Conservation (phyloP, 805 yeast genomes). For the Ogataea thermomethanolica region DNA sequence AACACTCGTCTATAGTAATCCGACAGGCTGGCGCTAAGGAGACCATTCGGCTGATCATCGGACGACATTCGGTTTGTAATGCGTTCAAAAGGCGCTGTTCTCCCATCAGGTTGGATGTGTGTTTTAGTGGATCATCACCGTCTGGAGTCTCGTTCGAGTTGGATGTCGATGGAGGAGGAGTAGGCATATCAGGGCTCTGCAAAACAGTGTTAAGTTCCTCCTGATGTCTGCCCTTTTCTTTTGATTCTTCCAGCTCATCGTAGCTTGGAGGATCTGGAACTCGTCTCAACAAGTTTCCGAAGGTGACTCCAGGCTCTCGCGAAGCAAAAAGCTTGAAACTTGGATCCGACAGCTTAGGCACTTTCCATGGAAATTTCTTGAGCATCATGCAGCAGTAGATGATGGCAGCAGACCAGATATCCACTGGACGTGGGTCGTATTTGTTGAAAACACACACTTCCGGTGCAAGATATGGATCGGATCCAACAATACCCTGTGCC, state of each 20-base stretch:
- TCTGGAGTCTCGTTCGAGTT: constrained; percentile 17
- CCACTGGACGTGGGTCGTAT: constrained; percentile 91
- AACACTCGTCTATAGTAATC: constrained; percentile 74
- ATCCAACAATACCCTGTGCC: constrained; percentile 81
- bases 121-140: constrained; percentile 29
- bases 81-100: constrained; percentile 70
- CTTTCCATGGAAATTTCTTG: constrained; percentile 93
- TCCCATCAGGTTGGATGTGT: constrained; percentile 66
- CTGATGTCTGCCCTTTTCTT: constrained; percentile 1
- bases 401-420: constrained; percentile 90
- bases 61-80: constrained; percentile 64
- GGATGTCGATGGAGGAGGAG: constrained; percentile 21
- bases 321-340: constrained; percentile 81
- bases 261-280: constrained; percentile 48
- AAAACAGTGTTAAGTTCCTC: constrained; percentile 4
- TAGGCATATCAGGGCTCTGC: constrained; percentile 14
- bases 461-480: constrained; percentile 89
- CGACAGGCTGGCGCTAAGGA: constrained; percentile 84
- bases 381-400: constrained; percentile 90
- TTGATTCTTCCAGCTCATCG: constrained; percentile 13
- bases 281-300: constrained; percentile 57
- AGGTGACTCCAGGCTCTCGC: constrained; percentile 62
- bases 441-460: constrained; percentile 80
- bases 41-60: constrained; percentile 71
- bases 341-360: constrained; percentile 76